phyloP scores from a whole-genome alignment of 345 rosid species.

The Aquilaria sinensis region DNA sequence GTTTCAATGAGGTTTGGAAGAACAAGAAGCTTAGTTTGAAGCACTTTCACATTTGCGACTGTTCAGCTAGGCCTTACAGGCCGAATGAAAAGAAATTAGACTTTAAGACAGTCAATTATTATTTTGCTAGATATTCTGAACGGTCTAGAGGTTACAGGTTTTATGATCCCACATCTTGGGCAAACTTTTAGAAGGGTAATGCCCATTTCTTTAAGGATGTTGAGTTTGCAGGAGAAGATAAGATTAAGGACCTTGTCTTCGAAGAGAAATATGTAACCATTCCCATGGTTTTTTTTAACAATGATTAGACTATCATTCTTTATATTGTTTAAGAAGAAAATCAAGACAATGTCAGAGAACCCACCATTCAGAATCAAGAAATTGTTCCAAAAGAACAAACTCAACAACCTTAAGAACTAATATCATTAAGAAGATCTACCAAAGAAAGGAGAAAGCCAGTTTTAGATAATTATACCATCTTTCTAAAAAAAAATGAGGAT shows the following conservation, averaged over 20 bases:
- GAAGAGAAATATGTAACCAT: neutral
- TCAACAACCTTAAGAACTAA: neutral
- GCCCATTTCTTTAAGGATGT: neutral
- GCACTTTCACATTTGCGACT: neutral
- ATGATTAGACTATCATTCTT: neutral
- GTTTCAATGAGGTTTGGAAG: too few species aligned
- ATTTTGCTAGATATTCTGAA: too few species aligned
- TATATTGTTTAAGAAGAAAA: neutral
- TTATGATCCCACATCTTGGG: neutral
- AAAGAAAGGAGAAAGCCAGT: neutral
- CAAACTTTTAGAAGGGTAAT: neutral
- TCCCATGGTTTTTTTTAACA: neutral
- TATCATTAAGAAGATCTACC: neutral
- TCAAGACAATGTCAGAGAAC: neutral
- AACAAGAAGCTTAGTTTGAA: too few species aligned
- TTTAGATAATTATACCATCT: neutral
- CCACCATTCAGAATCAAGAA: neutral
- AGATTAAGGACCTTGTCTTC: neutral
- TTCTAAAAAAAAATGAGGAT: neutral
- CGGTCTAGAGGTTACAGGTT: too few species aligned
- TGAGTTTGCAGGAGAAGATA: neutral
- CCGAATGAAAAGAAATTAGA: too few species aligned
- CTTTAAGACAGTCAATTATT: too few species aligned
- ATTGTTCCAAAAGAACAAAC: conserved; percentile 1
- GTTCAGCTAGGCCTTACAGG: too few species aligned